A percentile compares a stretch with the other conserved stretches of the same genome.
Conservation (phyloP, 1,284 basidiomycete species). For the Cystobasidium sp. region DNA sequence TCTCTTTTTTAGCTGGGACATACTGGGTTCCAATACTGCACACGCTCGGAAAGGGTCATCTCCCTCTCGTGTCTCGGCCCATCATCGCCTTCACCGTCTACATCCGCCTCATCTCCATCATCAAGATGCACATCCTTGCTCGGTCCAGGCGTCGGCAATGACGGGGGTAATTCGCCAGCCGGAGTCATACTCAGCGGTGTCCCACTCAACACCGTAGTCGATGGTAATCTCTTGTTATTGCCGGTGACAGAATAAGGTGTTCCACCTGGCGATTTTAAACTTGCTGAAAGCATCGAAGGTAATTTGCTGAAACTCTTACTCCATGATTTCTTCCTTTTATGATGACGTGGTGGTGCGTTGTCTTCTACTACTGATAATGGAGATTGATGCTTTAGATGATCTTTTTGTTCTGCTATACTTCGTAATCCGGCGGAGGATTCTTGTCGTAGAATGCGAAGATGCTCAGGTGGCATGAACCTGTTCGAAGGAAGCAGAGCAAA, state of each 20-base stretch:
- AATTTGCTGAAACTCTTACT: constrained; percentile 58
- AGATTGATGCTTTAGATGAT: constrained; percentile 71
- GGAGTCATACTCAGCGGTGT: constrained; percentile 52
- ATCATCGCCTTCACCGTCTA: constrained; percentile 44
- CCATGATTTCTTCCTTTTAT: constrained; percentile 60
- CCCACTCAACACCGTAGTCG: constrained; percentile 58
- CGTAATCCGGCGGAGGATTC: constrained; percentile 69
- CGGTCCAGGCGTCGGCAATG: background rate
- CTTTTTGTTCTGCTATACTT: constrained; percentile 77
- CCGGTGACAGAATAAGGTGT: constrained; percentile 16
- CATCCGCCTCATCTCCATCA: constrained; percentile 62
- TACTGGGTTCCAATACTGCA: constrained; percentile 49
- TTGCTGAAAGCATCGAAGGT: constrained; percentile 21
- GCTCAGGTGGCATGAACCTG: constrained; percentile 85
- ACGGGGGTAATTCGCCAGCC: constrained; percentile 17
- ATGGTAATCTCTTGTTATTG: constrained; percentile 58
- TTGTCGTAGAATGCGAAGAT: constrained; percentile 76
- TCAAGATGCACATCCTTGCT: constrained; percentile 48
- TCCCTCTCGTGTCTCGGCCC: constrained; percentile 54
- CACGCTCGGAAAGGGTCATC: constrained; percentile 57
- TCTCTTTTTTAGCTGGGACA: background rate
- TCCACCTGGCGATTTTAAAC: constrained; percentile 27
- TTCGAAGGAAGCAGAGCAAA: background rate
- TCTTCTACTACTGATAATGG: constrained; percentile 86
- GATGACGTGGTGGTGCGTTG: constrained; percentile 39